These are phyloP conservation scores for Annulohypoxylon truncatum DNA, from an alignment of 2,329 filamentous ascomycete genomes.

Conservation along the genomic window DNA sequence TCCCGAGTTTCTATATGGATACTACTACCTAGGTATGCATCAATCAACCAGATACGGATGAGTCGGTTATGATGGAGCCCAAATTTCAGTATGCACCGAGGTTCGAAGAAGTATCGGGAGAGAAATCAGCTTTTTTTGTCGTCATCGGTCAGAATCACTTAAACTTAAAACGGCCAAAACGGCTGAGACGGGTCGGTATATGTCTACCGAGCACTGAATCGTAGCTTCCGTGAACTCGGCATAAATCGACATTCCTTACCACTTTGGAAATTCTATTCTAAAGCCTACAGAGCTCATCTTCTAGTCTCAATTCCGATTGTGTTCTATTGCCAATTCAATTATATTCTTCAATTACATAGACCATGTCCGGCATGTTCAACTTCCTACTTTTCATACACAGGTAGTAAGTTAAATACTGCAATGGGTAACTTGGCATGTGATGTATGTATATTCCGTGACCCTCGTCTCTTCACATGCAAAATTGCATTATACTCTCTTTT, in stretches of 20 bases:
- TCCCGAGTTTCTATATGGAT: constrained; percentile 11
- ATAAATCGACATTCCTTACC: constrained; percentile 4
- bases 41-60: neutral
- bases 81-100: constrained; percentile 24
- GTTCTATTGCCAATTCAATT: neutral
- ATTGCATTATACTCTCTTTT: neutral
- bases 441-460: constrained; percentile 7
- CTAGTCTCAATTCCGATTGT: too few relatives aligned
- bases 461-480: constrained; percentile 27
- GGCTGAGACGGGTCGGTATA: constrained; percentile 22
- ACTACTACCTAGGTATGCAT: constrained; percentile 10
- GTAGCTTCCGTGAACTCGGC: constrained; percentile 21
- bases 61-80: neutral
- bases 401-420: neutral
- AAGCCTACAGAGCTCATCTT: too few relatives aligned
- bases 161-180: constrained; percentile 3
- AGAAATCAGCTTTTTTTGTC: constrained; percentile 3
- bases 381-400: neutral
- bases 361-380: neutral
- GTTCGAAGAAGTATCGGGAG: constrained; percentile 7
- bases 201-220: constrained; percentile 14
- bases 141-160: constrained; percentile 22
- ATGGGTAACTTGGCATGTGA: constrained; percentile 13
- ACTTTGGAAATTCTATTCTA: neutral
- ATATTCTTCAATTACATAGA: neutral